phyloP scores from a whole-genome alignment of 768 basidiomycete genomes.

The Phlebiopsis gigantea region DNA sequence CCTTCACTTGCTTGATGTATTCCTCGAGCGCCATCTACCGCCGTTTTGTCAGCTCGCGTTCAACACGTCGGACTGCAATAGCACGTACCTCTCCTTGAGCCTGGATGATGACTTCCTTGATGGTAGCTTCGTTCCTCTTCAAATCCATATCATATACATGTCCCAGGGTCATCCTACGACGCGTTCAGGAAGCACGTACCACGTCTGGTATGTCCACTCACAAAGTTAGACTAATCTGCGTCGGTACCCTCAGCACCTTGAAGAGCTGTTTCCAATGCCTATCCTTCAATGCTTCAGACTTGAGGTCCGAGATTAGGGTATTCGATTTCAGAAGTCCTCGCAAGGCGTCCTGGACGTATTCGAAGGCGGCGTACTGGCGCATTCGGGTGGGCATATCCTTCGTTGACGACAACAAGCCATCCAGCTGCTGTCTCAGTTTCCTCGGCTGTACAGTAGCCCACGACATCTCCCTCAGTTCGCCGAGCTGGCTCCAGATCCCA shows the following conservation, averaged over 20 bases:
- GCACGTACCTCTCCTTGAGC: constrained; percentile 87
- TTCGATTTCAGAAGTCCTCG: constrained; percentile 87
- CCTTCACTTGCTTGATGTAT: constrained; percentile 94
- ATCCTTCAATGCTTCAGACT: constrained; percentile 95
- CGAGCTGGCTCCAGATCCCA: constrained; percentile 92
- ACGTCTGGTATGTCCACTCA: constrained; percentile 27
- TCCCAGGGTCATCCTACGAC: constrained; percentile 82
- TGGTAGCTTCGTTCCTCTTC: constrained; percentile 83
- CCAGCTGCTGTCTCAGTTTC: constrained; percentile 91
- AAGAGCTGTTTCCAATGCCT: constrained; percentile 98
- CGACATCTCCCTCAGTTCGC: constrained; percentile 78
- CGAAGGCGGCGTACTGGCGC: constrained; percentile 98
- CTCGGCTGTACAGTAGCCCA: constrained; percentile 95
- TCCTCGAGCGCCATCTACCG: constrained; percentile 96
- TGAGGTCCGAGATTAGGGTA: constrained; percentile 84
- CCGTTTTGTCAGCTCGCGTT: too few relatives aligned
- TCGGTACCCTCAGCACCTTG: constrained; percentile 74
- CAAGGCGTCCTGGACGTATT: constrained; percentile 92
- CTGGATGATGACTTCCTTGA: constrained; percentile 94
- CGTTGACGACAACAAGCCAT: constrained; percentile 85
- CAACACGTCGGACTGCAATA: constrained; percentile 2
- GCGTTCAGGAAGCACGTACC: constrained; percentile 4
- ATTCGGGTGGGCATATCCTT: constrained; percentile 99
- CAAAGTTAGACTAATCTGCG: constrained; percentile 72
- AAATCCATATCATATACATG: constrained; percentile 96